Base-by-base conservation (phyloP, 164 flowering plant genomes). In the Umbilicus rupestris region DNA sequence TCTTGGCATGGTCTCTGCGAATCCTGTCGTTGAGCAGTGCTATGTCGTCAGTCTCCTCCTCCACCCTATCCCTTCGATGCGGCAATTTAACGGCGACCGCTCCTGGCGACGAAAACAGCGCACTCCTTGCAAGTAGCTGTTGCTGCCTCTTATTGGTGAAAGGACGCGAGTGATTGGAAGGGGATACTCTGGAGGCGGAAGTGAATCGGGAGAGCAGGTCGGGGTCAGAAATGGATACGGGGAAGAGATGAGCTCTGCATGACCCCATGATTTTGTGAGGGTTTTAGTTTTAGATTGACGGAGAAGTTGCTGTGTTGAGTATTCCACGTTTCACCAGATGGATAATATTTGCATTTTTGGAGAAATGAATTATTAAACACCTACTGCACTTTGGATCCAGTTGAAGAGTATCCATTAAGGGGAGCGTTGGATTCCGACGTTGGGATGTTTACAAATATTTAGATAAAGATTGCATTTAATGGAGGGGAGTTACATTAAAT, bases 21-120 rank as follows among this genome's bases (percentile, higher is more conserved):
- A 92, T 82, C 63, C 93, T 72, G 66, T 85, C 89, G 65, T 92
- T 82, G 63, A 92, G 77, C 2, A 71, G 0, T 0, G 95, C 71
- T 16, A 92, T 87, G 15, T 79, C 65, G 70, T 92, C 98, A 11
- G 22, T 8, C 3, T 71, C 77, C 8, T 66, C 2, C 4, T 71
- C 81, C 0, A 37, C 5, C 47, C 26, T 49, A 7, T 49, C 33
- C 33, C 60, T 55, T 26, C 33, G 60, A 5, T 26, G 60, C 33
- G 60, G 4, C 16, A 12, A 5, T 55, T 55, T 55, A 1, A 28
- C 19, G 3, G 33, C 33, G 22, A 30, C 16, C 7, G 35, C 17
- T 55, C 31, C 33, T 55, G 60, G 33, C 11, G 60, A 28, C 17
- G 60, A 14, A 7, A 15, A 55, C 28, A 55, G n/a, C 19, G 60